These are phyloP conservation scores for Aspergillus sojae DNA, from an alignment of 2,329 filamentous ascomycete species.

Conservation along the genomic window DNA sequence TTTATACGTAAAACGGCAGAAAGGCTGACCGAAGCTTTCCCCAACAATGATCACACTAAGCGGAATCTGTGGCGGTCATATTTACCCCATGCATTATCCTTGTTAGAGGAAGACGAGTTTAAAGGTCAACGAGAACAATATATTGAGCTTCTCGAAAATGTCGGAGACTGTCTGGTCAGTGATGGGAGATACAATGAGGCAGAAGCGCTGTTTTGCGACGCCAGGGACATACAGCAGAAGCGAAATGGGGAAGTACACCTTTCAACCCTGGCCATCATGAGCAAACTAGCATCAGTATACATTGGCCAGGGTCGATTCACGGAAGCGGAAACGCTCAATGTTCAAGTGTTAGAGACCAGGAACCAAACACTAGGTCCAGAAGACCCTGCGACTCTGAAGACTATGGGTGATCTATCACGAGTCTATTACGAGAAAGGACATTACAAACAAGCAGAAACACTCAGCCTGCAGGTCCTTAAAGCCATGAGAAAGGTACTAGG, in stretches of 20 bases:
- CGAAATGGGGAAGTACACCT: background rate
- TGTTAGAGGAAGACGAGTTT: constrained; percentile 7
- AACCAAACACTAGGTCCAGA: background rate
- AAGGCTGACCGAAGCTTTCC: constrained; percentile 16
- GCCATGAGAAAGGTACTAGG: no score
- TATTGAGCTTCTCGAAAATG: background rate
- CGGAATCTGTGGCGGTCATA: constrained; percentile 20
- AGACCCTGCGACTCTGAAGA: background rate
- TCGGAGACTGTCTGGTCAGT: constrained; percentile 2
- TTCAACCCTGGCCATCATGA: background rate
- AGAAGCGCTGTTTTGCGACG: background rate
- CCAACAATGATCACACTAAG: constrained; percentile 10
- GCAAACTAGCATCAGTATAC: background rate
- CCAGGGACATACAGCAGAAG: background rate
- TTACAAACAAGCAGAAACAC: no score
- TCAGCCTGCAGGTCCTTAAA: no score
- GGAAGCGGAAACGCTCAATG: background rate
- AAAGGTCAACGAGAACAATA: background rate
- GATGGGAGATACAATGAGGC: constrained; percentile 25
- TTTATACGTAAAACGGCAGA: constrained; percentile 4
- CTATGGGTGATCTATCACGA: no score
- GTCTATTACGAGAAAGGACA: no score
- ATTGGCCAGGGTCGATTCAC: background rate
- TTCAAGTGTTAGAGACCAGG: background rate
- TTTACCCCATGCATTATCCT: constrained; percentile 22